These are phyloP conservation scores for Lineolata rhizophorae DNA, from an alignment of 495 filamentous ascomycete genomes.

Conservation along the genomic window DNA sequence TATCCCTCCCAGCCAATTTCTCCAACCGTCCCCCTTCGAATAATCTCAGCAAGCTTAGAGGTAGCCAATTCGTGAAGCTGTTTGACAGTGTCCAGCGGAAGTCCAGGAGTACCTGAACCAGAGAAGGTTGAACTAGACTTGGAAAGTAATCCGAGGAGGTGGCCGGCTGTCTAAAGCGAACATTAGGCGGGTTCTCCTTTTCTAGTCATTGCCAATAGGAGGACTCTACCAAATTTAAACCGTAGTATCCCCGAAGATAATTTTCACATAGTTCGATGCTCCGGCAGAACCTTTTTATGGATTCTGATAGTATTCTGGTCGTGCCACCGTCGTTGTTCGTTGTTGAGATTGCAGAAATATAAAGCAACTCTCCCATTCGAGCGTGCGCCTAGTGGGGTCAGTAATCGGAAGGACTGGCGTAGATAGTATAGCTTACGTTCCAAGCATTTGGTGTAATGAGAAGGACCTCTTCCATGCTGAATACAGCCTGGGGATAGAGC, in stretches of 20 bases:
- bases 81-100: conserved; percentile 28
- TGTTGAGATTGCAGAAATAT: conserved; percentile 31
- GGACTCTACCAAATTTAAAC: conserved; percentile 61
- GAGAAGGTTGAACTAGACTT: conserved; percentile 7
- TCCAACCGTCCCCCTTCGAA: conserved; percentile 33
- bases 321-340: conserved; percentile 20
- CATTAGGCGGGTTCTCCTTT: too few species aligned
- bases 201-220: too few species aligned
- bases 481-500: conserved; percentile 61
- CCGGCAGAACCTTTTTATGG: conserved; percentile 63
- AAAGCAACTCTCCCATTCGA: conserved; percentile 61
- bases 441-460: conserved; percentile 81
- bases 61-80: conserved; percentile 52
- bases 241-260: conserved; percentile 83
- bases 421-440: conserved; percentile 59
- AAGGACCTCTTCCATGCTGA: conserved; percentile 75
- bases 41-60: conserved; percentile 51
- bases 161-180: too few species aligned
- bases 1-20: conserved; percentile 52
- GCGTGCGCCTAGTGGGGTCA: conserved; percentile 47
- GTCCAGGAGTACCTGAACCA: conserved; percentile 10
- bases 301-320: conserved; percentile 36
- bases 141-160: too few species aligned
- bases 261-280: conserved; percentile 85
- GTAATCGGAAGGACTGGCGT: too few species aligned